A percentile compares a stretch with the other conserved stretches of the same genome.
These are phyloP conservation scores for Lojkania enalia DNA, from an alignment of 2,329 filamentous ascomycete species.

Conservation along the genomic window DNA sequence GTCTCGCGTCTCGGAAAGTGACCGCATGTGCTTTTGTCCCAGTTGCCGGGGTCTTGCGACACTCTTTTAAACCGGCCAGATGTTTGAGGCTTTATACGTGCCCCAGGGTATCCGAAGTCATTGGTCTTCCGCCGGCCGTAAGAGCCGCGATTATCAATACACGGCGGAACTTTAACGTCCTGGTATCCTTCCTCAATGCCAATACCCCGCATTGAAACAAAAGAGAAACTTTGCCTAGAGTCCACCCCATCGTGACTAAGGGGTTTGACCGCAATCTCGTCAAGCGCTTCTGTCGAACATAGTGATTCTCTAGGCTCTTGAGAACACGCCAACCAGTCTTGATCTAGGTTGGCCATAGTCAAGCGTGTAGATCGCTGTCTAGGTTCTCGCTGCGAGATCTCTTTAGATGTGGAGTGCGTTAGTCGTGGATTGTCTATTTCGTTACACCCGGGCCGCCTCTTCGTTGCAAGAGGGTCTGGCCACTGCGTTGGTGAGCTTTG, in stretches of 20 bases:
- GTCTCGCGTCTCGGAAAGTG: constrained; percentile 26
- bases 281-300: neutral
- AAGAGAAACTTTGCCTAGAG: constrained; percentile 17
- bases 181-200: constrained; percentile 20
- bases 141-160: constrained; percentile 33
- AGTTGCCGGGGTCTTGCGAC: constrained; percentile 27
- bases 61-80: constrained; percentile 16
- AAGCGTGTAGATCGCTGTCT: constrained; percentile 13
- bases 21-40: constrained; percentile 34
- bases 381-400: constrained; percentile 2
- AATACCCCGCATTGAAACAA: too few relatives aligned
- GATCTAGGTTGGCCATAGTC: constrained; percentile 5
- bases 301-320: neutral
- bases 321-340: neutral
- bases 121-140: constrained; percentile 37
- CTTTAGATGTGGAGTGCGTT: too few relatives aligned
- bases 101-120: constrained; percentile 41
- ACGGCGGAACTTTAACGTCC: constrained; percentile 23
- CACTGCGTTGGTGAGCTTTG: constrained; percentile 4
- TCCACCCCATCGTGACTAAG: constrained; percentile 32
- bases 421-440: too few relatives aligned
- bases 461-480: too few relatives aligned
- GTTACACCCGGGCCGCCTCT: too few relatives aligned
- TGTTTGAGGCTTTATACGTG: constrained; percentile 27
- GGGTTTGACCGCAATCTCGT: constrained; percentile 17